These are phyloP conservation scores for Acrocalymma vagum DNA, from an alignment of 2,329 filamentous ascomycete species.

Conservation along the genomic window DNA sequence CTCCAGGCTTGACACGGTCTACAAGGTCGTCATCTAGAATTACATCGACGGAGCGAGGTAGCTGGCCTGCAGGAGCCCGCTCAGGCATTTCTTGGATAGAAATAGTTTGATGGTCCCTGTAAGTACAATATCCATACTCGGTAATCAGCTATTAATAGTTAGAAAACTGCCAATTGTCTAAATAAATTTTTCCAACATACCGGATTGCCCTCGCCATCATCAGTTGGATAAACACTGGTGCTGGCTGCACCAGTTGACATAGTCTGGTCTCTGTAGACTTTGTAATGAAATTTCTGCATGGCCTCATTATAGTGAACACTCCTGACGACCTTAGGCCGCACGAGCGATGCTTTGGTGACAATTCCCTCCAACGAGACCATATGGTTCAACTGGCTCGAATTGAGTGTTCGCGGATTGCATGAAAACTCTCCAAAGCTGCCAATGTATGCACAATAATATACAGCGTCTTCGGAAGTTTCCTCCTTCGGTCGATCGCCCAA, in stretches of 20 bases:
- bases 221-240: slow-evolving; percentile 90
- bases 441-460: slow-evolving; percentile 96
- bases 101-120: slow-evolving; percentile 95
- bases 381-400: slow-evolving; percentile 87
- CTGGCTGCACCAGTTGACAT: slow-evolving; percentile 91
- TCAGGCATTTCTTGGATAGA: slow-evolving; percentile 99
- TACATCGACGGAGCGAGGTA: slow-evolving; percentile 94
- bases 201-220: slow-evolving; percentile 92
- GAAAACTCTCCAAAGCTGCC: slow-evolving; percentile 95
- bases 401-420: slow-evolving; percentile 92
- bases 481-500: slow-evolving; percentile 78
- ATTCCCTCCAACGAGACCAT: slow-evolving; percentile 99
- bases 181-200: slow-evolving; percentile 48
- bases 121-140: slow-evolving; percentile 95
- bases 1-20: slow-evolving; percentile 92
- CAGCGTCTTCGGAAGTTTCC: slow-evolving; percentile 78
- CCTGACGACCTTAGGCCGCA: slow-evolving; percentile 96
- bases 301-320: slow-evolving; percentile 96
- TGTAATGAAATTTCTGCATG: slow-evolving; percentile 84
- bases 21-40: slow-evolving; percentile 97
- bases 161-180: not conserved
- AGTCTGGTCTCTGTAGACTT: slow-evolving; percentile 94
- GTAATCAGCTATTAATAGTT: slow-evolving; percentile 70
- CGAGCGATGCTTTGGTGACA: slow-evolving; percentile 93
- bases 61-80: slow-evolving; percentile 90